phyloP scores from a whole-genome alignment of 306 rosid genomes.

The Canavalia gladiata region DNA sequence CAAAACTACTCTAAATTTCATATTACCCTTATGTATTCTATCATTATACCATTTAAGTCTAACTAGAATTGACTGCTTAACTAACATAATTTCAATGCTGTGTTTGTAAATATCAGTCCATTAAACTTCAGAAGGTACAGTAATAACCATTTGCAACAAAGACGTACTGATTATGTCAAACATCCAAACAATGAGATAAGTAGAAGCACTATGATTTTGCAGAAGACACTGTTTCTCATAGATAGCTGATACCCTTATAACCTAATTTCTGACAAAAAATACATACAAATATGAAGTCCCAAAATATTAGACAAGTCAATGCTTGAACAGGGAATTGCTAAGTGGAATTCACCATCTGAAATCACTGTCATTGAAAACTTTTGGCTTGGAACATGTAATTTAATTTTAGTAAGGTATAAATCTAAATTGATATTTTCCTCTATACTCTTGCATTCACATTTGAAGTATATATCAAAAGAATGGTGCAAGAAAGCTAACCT shows the following conservation, averaged over 20 bases:
- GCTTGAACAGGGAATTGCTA: slow-evolving; percentile 35
- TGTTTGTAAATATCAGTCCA: slow-evolving; percentile 29
- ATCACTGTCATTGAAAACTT: slow-evolving; percentile 12
- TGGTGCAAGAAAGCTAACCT: slow-evolving; percentile 65
- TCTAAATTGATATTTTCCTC: slow-evolving; percentile 17
- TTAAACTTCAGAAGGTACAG: slow-evolving; percentile 23
- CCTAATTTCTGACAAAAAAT: slow-evolving; percentile 33
- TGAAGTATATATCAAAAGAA: slow-evolving; percentile 34
- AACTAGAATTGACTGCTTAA: slow-evolving; percentile 20
- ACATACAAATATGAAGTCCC: slow-evolving; percentile 15
- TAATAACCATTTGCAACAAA: slow-evolving; percentile 32
- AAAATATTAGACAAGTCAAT: slow-evolving; percentile 26
- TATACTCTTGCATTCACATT: slow-evolving; percentile 14
- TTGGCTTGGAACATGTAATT: slow-evolving; percentile 34
- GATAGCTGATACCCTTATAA: slow-evolving; percentile 19
- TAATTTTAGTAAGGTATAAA: slow-evolving; percentile 25
- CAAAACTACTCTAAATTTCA: slow-evolving; percentile 11
- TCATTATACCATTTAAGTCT: neutral
- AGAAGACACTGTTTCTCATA: slow-evolving; percentile 23
- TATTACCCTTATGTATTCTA: neutral
- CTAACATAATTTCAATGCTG: slow-evolving; percentile 14
- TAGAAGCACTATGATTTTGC: slow-evolving; percentile 41
- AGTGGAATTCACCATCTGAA: slow-evolving; percentile 41
- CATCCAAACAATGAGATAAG: slow-evolving; percentile 32
- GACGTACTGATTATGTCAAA: slow-evolving; percentile 12